Evolutionary conservation across 352 stramenopile genomes (phyloP).

Genomic region (Pythium aquatile): DNA sequence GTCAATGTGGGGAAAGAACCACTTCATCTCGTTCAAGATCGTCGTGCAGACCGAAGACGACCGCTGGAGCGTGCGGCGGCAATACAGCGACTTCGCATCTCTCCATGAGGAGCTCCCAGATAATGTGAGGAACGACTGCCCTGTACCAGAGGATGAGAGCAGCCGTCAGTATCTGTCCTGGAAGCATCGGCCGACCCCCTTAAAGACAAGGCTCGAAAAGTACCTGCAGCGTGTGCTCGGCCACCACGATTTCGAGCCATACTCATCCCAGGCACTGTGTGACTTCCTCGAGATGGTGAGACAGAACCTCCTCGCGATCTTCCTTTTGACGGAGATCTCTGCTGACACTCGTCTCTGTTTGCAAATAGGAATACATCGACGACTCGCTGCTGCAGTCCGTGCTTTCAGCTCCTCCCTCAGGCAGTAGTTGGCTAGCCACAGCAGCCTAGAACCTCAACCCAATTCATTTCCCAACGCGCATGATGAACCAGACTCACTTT

Average conservation of each 20-base stretch:
- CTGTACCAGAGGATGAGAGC: slow-evolving; percentile 46
- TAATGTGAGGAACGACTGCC: slow-evolving; percentile 43
- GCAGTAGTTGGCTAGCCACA: slow-evolving; percentile 2
- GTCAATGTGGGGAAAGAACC: slow-evolving; percentile 68
- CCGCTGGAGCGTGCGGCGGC: slow-evolving; percentile 57
- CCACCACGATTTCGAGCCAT: slow-evolving; percentile 47
- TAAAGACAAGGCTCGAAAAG: slow-evolving; percentile 65
- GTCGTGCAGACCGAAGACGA: slow-evolving; percentile 71
- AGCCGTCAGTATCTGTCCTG: slow-evolving; percentile 53
- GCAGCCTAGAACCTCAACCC: neutral
- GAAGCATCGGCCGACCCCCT: slow-evolving; percentile 51
- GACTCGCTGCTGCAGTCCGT: slow-evolving; percentile 44
- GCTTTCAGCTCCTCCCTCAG: slow-evolving; percentile 32
- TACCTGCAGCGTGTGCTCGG: slow-evolving; percentile 58
- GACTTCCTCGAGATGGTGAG: slow-evolving; percentile 74
- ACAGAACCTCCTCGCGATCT: no score
- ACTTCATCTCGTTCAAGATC: slow-evolving; percentile 77
- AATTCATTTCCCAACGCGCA: neutral
- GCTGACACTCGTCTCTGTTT: neutral
- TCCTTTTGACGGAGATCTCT: no score
- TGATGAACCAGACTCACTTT: neutral
- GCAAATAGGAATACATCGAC: slow-evolving; percentile 60
- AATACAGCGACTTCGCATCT: slow-evolving; percentile 63
- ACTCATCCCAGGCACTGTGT: slow-evolving; percentile 57
- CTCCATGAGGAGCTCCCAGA: slow-evolving; percentile 60